Conservation (phyloP, 371 early-diverging fungal genomes). For the Gilbertella persicaria region DNA sequence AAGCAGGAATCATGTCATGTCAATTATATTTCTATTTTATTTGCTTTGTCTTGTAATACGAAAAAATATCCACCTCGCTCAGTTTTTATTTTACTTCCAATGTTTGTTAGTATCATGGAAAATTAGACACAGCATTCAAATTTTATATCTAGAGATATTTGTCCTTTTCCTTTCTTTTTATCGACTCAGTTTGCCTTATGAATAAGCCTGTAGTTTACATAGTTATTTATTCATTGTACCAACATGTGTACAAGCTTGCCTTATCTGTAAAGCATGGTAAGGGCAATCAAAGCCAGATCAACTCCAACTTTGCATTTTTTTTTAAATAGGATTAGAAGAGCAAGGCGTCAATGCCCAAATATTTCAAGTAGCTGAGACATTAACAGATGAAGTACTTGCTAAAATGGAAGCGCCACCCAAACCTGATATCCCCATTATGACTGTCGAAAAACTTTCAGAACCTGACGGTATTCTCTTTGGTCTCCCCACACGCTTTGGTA, state of each 20-base stretch:
- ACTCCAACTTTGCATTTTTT: conserved; percentile 35
- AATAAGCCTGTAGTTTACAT: conserved; percentile 45
- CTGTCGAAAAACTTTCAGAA: conserved; percentile 53
- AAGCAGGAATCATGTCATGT: not conserved
- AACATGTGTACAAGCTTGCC: conserved; percentile 76
- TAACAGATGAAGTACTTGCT: conserved; percentile 60
- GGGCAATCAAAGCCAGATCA: conserved; percentile 54
- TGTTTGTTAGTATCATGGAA: not conserved
- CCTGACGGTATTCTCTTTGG: conserved; percentile 84
- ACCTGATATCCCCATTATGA: conserved; percentile 64
- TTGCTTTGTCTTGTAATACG: not conserved
- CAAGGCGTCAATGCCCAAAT: conserved; percentile 2
- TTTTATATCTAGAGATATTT: not conserved
- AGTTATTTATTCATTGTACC: conserved; percentile 70
- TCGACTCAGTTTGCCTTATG: not conserved
- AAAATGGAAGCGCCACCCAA: conserved; percentile 74
- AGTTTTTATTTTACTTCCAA: not conserved
- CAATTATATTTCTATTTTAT: not conserved
- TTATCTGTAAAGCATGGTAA: conserved; percentile 55
- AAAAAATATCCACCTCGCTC: not conserved
- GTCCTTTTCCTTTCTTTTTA: not conserved
- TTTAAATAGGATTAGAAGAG: conserved; percentile 1
- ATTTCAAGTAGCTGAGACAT: conserved; percentile 55
- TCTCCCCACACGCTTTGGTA: conserved; percentile 58
- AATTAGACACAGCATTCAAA: not conserved